phyloP scores from a whole-genome alignment of 2,329 filamentous ascomycete genomes.

The Arthrinium puccinioides region DNA sequence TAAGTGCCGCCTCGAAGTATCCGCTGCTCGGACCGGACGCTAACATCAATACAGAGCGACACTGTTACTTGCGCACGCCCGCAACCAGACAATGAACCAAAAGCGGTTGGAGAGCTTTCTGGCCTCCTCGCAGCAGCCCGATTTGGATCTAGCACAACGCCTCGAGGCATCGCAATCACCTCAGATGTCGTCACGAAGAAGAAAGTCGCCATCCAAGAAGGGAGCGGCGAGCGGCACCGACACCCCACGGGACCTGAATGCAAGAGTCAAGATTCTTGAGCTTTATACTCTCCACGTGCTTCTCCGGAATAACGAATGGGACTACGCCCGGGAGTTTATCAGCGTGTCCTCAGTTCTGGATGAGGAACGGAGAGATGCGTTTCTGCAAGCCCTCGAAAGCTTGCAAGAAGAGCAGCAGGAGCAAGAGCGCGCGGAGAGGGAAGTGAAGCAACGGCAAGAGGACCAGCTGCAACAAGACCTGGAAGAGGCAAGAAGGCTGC shows the following conservation, averaged over 20 bases:
- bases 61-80: constrained; percentile 82
- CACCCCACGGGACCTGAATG: constrained; percentile 76
- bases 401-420: constrained; percentile 77
- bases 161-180: constrained; percentile 41
- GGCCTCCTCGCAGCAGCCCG: constrained; percentile 65
- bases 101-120: constrained; percentile 83
- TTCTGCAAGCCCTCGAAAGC: constrained; percentile 76
- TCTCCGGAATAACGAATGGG: constrained; percentile 91
- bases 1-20: constrained; percentile 34
- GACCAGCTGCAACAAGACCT: constrained; percentile 49
- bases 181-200: constrained; percentile 13
- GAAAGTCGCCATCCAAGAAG: constrained; percentile 33
- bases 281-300: constrained; percentile 92
- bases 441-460: constrained; percentile 48
- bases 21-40: background rate
- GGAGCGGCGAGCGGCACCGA: constrained; percentile 56
- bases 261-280: constrained; percentile 86
- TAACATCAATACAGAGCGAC: constrained; percentile 60
- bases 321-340: constrained; percentile 90
- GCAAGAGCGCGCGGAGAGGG: constrained; percentile 58
- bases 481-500: constrained; percentile 47
- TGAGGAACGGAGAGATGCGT: constrained; percentile 84
- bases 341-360: constrained; percentile 79
- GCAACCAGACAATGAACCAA: constrained; percentile 77
- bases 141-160: constrained; percentile 62